Evolutionary conservation across 345 rosid genomes (phyloP), one percentile per base, ranked within the genome.

Genomic region (Rhodamnia argentea): DNA sequence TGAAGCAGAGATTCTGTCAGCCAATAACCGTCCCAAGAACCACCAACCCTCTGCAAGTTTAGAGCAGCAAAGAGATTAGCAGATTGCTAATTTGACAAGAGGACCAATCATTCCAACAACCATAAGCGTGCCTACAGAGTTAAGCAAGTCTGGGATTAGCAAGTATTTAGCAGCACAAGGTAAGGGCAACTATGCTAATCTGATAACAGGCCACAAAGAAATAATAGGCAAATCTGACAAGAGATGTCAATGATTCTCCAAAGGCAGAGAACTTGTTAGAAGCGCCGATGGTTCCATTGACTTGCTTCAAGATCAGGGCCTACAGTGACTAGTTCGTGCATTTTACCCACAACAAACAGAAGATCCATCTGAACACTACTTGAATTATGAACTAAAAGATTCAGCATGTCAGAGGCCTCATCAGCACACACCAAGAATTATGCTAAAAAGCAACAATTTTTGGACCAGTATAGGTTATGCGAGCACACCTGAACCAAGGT

Each of bases 21-120:
- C 98, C 99, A 96, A 90, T 96, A 97, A 74, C 98, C 99, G 88
- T 97, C 99, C 98, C 98, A 94, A 16, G 92, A 95, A 85, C 98
- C 96, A 27, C 99, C 99, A 78, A 96, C 89, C 87, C 95, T 91
- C 98, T 95, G 94, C 90, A 90, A 85, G 62, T 40, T 85, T 81
- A 84, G 85, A 86, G 76, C 83, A 85, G 85, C 52, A 52, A 59
- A 51, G 62, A 62, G 29, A 54, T 84, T 58, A 53, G 5, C 62
- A 40, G 55, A 44, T 24, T 42, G 15, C 32, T 26, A 20, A 62
- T 32, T n/a, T 59, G 54, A 47, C 29, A 3, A 5, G n/a, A 37
- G 47, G 81, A 70, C 81, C 81, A 70, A 70, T 37, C 24, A 20
- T 37, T 70, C 47, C 81, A 37, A 70, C 47, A 70, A 70, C 7